Percentiles rank a stretch among this genome's conserved stretches.
phyloP scores from a whole-genome alignment of 2,329 filamentous ascomycete species.

The Apiospora aurea region DNA sequence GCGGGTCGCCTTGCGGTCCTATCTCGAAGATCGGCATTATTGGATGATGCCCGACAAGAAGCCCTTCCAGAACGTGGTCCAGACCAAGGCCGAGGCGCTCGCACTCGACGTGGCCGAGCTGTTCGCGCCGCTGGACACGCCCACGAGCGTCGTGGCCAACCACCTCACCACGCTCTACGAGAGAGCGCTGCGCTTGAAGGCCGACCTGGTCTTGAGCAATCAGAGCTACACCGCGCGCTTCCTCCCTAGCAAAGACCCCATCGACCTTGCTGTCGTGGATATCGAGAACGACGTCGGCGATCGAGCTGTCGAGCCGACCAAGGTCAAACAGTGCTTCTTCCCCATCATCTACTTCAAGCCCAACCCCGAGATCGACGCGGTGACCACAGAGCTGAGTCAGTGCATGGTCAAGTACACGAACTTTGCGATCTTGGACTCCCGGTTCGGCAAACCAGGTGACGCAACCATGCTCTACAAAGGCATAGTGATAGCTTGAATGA shows the following conservation, averaged over 20 bases:
- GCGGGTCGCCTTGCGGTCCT: not conserved
- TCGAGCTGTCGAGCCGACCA: too few relatives aligned
- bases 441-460: not conserved
- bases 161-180: not conserved
- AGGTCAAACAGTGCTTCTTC: not conserved
- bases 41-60: not conserved
- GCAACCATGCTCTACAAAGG: not conserved
- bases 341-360: not conserved
- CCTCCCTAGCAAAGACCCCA: not conserved
- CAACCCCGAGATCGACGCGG: not conserved
- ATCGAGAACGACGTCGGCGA: not conserved
- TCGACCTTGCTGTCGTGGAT: not conserved
- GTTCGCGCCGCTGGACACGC: not conserved
- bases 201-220: not conserved
- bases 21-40: not conserved
- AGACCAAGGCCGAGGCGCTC: not conserved
- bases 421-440: not conserved
- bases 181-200: not conserved
- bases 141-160: not conserved
- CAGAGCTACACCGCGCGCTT: not conserved
- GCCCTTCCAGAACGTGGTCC: not conserved
- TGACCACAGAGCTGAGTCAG: not conserved
- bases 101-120: not conserved
- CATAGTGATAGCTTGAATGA: not conserved
- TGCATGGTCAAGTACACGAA: not conserved